phyloP scores from a whole-genome alignment of 352 stramenopile species.

The Plasmopara halstedii region DNA sequence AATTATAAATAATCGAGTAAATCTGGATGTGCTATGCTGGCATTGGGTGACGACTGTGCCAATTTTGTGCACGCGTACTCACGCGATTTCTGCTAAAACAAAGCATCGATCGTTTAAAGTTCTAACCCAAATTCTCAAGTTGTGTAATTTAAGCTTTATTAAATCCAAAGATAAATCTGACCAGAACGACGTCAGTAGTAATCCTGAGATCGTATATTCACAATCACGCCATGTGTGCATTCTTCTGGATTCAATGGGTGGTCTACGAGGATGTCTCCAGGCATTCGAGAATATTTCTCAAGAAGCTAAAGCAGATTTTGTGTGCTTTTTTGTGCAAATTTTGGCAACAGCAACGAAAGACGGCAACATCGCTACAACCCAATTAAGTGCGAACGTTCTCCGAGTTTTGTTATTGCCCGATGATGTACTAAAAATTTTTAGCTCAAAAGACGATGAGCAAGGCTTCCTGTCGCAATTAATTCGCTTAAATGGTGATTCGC shows the following conservation, averaged over 20 bases:
- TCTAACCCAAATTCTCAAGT: constrained; percentile 4
- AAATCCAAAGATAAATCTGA: background rate
- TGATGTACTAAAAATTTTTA: constrained; percentile 10
- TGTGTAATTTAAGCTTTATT: constrained; percentile 1
- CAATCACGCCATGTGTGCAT: constrained; percentile 31
- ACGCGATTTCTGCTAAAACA: constrained; percentile 16
- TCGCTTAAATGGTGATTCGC: background rate
- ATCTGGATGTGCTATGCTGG: constrained; percentile 40
- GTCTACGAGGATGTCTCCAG: constrained; percentile 11
- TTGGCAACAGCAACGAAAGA: constrained; percentile 12
- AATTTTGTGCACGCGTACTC: constrained; percentile 44
- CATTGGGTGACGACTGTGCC: constrained; percentile 45
- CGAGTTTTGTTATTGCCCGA: constrained; percentile 10
- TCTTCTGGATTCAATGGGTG: constrained; percentile 21
- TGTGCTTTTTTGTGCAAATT: constrained; percentile 12
- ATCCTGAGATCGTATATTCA: constrained; percentile 22
- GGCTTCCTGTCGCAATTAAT: constrained; percentile 26
- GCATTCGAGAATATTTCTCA: constrained; percentile 7
- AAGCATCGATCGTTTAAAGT: constrained; percentile 12
- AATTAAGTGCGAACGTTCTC: constrained; percentile 15
- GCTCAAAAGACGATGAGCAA: constrained; percentile 15
- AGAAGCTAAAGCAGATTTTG: constrained; percentile 13
- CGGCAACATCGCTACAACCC: constrained; percentile 6
- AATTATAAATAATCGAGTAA: background rate
- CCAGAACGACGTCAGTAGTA: background rate